phyloP scores from a whole-genome alignment of 2,329 filamentous ascomycete species.

The Aspergillus carbonarius region DNA sequence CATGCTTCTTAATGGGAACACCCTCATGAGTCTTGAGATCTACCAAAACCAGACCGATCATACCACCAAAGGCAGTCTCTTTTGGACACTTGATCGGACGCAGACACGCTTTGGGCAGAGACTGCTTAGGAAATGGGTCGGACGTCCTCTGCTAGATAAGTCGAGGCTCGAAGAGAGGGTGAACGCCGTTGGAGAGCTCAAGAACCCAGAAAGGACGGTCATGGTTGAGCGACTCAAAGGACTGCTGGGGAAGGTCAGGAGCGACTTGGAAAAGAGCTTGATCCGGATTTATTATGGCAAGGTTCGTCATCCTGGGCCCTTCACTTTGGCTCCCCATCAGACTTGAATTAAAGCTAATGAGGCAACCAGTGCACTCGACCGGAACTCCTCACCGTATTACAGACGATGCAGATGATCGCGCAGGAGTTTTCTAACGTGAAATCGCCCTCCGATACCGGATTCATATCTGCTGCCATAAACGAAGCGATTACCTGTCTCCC shows the following conservation, averaged over 20 bases:
- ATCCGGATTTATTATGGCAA: conserved; percentile 98
- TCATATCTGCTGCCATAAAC: conserved; percentile 67
- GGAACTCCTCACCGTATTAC: conserved; percentile 80
- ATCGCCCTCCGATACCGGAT: conserved; percentile 65
- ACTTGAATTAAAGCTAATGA: conserved; percentile 18
- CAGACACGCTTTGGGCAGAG: conserved; percentile 85
- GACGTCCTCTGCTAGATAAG: conserved; percentile 79
- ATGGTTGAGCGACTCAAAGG: conserved; percentile 72
- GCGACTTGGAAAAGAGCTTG: conserved; percentile 86
- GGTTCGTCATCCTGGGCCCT: conserved; percentile 25
- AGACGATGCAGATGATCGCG: conserved; percentile 79
- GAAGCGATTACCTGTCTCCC: conserved; percentile 74
- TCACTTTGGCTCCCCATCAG: background rate
- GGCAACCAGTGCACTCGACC: conserved; percentile 68
- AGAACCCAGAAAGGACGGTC: conserved; percentile 63
- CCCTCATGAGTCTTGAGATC: conserved; percentile 87
- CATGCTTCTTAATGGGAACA: conserved; percentile 95
- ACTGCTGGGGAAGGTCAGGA: conserved; percentile 69
- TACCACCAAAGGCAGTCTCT: conserved; percentile 79
- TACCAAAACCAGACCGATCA: conserved; percentile 94
- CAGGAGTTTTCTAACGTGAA: conserved; percentile 71
- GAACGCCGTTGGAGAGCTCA: conserved; percentile 81
- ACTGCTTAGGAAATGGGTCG: conserved; percentile 90
- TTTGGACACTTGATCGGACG: conserved; percentile 94
- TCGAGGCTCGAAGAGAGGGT: conserved; percentile 73